A percentile compares a stretch with the other conserved stretches of the same genome.
These are phyloP conservation scores for Aphanocladium album DNA, from an alignment of 2,329 filamentous ascomycete genomes.

Conservation along the genomic window DNA sequence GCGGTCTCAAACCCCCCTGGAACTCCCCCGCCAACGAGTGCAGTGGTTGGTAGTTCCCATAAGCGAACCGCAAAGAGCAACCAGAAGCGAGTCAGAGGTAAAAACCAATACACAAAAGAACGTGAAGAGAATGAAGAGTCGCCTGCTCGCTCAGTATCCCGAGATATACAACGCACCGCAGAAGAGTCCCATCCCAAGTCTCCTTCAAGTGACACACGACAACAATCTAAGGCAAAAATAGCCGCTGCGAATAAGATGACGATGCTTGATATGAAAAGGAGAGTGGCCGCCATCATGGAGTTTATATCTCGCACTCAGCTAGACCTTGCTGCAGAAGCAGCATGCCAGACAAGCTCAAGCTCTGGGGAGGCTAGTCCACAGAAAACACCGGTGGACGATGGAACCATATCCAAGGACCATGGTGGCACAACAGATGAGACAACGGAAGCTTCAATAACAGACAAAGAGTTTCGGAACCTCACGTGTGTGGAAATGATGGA, in stretches of 20 bases:
- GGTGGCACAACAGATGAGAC: slow-evolving; percentile 12
- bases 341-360: slow-evolving; percentile 32
- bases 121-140: slow-evolving; percentile 58
- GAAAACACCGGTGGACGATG: slow-evolving; percentile 25
- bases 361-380: slow-evolving; percentile 38
- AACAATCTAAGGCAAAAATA: slow-evolving; percentile 46
- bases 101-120: slow-evolving; percentile 80
- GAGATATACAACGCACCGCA: slow-evolving; percentile 35
- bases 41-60: slow-evolving; percentile 42
- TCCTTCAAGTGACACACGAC: slow-evolving; percentile 44
- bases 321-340: slow-evolving; percentile 67
- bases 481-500: slow-evolving; percentile 90
- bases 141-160: slow-evolving; percentile 52
- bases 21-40: slow-evolving; percentile 41
- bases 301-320: slow-evolving; percentile 87
- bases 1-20: slow-evolving; percentile 27
- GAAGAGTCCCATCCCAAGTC: slow-evolving; percentile 35
- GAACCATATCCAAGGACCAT: neutral
- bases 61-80: slow-evolving; percentile 59
- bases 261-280: slow-evolving; percentile 83
- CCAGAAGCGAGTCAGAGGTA: slow-evolving; percentile 62
- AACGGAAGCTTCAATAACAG: neutral
- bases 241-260: slow-evolving; percentile 63
- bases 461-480: slow-evolving; percentile 65
- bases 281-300: slow-evolving; percentile 77